Evolutionary conservation across 2,329 filamentous ascomycete genomes (phyloP), one percentile per base, ranked within the genome.

Genomic region (Penicillium verrucosum): DNA sequence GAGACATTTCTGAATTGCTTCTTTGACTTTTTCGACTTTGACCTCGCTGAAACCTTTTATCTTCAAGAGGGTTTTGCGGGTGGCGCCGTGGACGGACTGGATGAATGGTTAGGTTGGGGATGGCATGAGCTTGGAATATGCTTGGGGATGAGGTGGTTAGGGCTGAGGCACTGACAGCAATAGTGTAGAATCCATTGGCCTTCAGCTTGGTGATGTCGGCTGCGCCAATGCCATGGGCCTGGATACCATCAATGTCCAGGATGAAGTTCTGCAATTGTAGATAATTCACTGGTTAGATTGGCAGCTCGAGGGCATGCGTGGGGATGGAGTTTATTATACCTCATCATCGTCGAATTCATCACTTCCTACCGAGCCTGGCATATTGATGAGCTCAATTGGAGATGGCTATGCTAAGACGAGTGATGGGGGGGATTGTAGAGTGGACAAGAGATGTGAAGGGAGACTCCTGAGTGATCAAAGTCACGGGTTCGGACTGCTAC

Each of bases 21-120:
- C 86, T 67, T 87, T 88, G 68, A 89, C 80, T 70, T 88, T 89
- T 61, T 89, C 86, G 4, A 88, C 86, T 70, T 89, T 89, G 66
- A 84, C 78, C 68, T 88, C 86, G 56, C 85, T 88, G 71, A 88
- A 87, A 9, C 86, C 86, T 66, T 87, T 88, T 70, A 89, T 88
- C 69, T 85, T 88, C 51, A 85, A 73, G 16, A 89, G 76, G 18
- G 78, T 83, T 65, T 81, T 82, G 51, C 83, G 80, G 41, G 84
- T 86, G 16, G 83, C 82, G 16, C 79, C 77, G 61, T 85, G 80
- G 36, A 88, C 82, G 43, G 82, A 82, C 84, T 86, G 62, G 43
- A 25, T 44, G 18, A 27, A 8, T 53, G 36, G 18, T 41, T 40
- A 49, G 49, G 2, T 48, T 32, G 25, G 11, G 29, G 23, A 30